phyloP scores from a whole-genome alignment of 176 grass and related monocot species.

The Zoysia pacifica region DNA sequence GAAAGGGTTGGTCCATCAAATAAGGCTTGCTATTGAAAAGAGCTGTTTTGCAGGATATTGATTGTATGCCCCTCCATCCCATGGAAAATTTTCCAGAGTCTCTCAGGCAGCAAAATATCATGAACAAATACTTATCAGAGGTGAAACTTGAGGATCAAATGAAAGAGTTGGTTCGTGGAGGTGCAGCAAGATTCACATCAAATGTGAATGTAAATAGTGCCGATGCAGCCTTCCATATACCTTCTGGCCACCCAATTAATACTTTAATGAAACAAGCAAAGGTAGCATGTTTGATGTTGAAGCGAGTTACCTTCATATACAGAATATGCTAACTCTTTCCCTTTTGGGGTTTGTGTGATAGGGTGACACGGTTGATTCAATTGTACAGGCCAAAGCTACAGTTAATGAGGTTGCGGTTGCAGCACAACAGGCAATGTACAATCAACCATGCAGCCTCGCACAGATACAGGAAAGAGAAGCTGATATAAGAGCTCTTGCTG shows the following conservation, averaged over 20 bases:
- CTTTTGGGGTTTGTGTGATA: slow-evolving; percentile 50
- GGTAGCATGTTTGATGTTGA: slow-evolving; percentile 44
- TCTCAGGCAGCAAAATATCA: slow-evolving; percentile 59
- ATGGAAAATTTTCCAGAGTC: slow-evolving; percentile 84
- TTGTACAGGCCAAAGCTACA: slow-evolving; percentile 79
- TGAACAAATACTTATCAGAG: slow-evolving; percentile 60
- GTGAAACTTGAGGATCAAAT: slow-evolving; percentile 53
- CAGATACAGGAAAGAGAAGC: slow-evolving; percentile 99
- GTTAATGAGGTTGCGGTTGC: slow-evolving; percentile 70
- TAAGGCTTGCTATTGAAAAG: slow-evolving; percentile 28
- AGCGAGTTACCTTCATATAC: slow-evolving; percentile 35
- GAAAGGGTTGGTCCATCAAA: slow-evolving; percentile 17
- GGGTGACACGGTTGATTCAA: slow-evolving; percentile 76
- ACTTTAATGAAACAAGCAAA: slow-evolving; percentile 69
- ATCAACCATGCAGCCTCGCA: slow-evolving; percentile 78
- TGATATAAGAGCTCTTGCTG: slow-evolving; percentile 96
- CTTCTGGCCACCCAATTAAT: slow-evolving; percentile 65
- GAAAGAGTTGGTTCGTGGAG: slow-evolving; percentile 61
- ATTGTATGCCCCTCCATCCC: slow-evolving; percentile 90
- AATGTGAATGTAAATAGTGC: slow-evolving; percentile 50
- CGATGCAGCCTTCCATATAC: slow-evolving; percentile 45
- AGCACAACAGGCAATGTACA: slow-evolving; percentile 80
- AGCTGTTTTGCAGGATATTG: slow-evolving; percentile 81
- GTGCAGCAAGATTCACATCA: slow-evolving; percentile 44
- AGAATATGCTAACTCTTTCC: slow-evolving; percentile 43